Evolutionary conservation across 2,329 filamentous ascomycete genomes (phyloP), one percentile per base, ranked within the genome.

Genomic region (Davidsoniella australis): DNA sequence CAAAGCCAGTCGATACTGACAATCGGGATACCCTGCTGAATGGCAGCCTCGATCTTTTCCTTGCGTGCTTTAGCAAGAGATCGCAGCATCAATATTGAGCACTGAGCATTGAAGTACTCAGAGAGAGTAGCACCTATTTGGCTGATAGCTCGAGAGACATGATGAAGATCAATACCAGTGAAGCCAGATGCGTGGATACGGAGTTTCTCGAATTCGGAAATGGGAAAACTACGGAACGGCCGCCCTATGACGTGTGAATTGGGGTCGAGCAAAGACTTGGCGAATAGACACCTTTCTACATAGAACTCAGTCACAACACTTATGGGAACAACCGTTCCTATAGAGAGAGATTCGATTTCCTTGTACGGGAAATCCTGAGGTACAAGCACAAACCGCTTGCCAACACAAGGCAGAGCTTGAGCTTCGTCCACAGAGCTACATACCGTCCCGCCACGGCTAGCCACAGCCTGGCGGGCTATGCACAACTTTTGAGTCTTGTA

Each of bases 281-380:
- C 76, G 60, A 88, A 79, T 38, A 98, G 68, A 61, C 89, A 96
- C 44, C 78, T 77, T 64, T 98, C 91, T 47, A 98, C 72, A 74
- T 89, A 98, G 71, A 91, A 93, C 60, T 94, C 87, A 9, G 87
- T 96, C 29, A 94, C 78, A 41, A 73, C 61, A 6, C 33, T 48
- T 4, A 50, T 14, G 47, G 9, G 16, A 42, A 29, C n/a, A 47
- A 38, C 10, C 33, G 8, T 20, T 47, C 23, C 18, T 29, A 14
- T 43, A 26, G 47, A 17, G 16, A 41, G 44, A 49, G 16, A 40
- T 17, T 45, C 16, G 7, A 48, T 41, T 8, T 44, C 41, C 0
- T 12, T 18, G 16, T 26, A 26, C 10, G 41, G 45, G 20, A 40
- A 18, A 16, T 37, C 59, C 53, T 78, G 75, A 2, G 74, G 73